phyloP scores from a whole-genome alignment of 1,139 yeast genomes.

The Saccharomyces hybrid region DNA sequence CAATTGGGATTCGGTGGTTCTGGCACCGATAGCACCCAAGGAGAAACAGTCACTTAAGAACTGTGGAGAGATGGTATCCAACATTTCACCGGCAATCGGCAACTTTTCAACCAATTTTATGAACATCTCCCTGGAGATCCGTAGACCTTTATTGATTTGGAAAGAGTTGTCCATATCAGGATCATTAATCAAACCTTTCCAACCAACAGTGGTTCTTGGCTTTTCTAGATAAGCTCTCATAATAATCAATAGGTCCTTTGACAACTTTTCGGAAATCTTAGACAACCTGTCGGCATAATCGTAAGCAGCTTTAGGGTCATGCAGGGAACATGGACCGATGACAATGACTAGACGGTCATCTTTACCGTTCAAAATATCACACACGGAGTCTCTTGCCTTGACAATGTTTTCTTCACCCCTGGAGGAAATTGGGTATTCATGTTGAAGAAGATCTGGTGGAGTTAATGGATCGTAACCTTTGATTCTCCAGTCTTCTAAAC shows the following conservation, averaged over 20 bases:
- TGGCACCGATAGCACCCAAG: slow-evolving; percentile 95
- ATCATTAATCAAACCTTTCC: slow-evolving; percentile 97
- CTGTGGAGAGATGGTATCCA: slow-evolving; percentile 95
- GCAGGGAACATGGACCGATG: slow-evolving; percentile 95
- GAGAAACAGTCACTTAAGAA: slow-evolving; percentile 84
- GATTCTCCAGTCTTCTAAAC: slow-evolving; percentile 90
- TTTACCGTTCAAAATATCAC: slow-evolving; percentile 60
- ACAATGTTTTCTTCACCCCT: slow-evolving; percentile 55
- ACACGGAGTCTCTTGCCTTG: slow-evolving; percentile 70
- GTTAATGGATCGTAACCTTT: slow-evolving; percentile 92
- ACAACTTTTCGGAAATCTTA: slow-evolving; percentile 52
- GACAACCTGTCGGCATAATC: slow-evolving; percentile 73
- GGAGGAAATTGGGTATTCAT: slow-evolving; percentile 69
- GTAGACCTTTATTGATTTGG: slow-evolving; percentile 89
- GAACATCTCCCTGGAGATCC: slow-evolving; percentile 82
- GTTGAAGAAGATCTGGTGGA: slow-evolving; percentile 90
- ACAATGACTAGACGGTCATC: slow-evolving; percentile 78
- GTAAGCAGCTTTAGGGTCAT: slow-evolving; percentile 86
- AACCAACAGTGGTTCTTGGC: slow-evolving; percentile 97
- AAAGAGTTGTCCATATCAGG: slow-evolving; percentile 93
- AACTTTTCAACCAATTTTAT: slow-evolving; percentile 70
- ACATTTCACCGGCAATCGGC: slow-evolving; percentile 96
- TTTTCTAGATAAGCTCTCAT: slow-evolving; percentile 98
- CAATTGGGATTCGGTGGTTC: slow-evolving; percentile 94
- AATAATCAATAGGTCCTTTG: slow-evolving; percentile 72